Conservation (phyloP, 352 stramenopile species). For the Globisporangium cystogenes region DNA sequence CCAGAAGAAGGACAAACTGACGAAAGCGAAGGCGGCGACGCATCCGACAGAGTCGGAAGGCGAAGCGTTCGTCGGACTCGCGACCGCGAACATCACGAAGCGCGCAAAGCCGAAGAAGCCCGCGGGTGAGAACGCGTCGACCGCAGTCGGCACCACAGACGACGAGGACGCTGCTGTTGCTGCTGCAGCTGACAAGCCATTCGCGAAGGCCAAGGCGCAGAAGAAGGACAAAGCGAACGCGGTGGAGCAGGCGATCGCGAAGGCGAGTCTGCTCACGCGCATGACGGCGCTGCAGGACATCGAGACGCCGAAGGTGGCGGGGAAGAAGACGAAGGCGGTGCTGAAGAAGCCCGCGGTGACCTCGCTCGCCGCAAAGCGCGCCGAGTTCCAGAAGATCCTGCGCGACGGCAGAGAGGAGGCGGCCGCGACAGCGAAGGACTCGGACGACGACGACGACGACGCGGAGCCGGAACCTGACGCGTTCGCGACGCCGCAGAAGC, state of each 20-base stretch:
- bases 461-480: conserved; percentile 10
- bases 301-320: conserved; percentile 53
- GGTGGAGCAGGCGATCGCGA: conserved; percentile 39
- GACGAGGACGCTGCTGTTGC: conserved; percentile 1
- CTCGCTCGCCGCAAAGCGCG: conserved; percentile 30
- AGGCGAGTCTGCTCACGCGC: conserved; percentile 40
- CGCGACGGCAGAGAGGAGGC: conserved; percentile 9
- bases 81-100: conserved; percentile 13
- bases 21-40: neutral
- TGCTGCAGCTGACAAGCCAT: neutral
- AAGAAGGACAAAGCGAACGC: conserved; percentile 8
- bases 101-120: conserved; percentile 9
- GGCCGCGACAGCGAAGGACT: neutral
- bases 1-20: neutral
- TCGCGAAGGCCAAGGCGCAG: neutral
- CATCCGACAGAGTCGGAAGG: conserved; percentile 3
- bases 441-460: neutral
- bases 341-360: conserved; percentile 26
- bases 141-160: conserved; percentile 1
- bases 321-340: conserved; percentile 40
- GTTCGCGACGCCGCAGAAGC: conserved; percentile 27
- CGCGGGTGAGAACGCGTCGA: neutral
- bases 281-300: conserved; percentile 59
- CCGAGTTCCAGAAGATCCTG: conserved; percentile 44
- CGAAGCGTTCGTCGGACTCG: conserved; percentile 9